phyloP scores from a whole-genome alignment of 345 rosid species.

The Viola odorata region DNA sequence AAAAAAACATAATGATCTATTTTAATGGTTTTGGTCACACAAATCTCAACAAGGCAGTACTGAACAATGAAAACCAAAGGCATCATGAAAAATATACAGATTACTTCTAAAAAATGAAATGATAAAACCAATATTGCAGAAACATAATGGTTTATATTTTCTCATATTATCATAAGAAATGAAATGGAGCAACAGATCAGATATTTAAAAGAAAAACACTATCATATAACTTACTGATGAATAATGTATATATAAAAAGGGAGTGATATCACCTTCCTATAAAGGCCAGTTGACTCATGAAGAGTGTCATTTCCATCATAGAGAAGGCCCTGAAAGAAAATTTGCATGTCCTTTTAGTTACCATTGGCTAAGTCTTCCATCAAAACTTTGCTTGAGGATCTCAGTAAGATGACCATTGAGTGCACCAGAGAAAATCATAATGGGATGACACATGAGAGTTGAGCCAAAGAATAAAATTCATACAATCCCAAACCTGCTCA shows the following conservation, averaged over 20 bases:
- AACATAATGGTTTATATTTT: no score
- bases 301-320: conserved; percentile 62
- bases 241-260: neutral
- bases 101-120: neutral
- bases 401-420: neutral
- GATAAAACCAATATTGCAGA: no score
- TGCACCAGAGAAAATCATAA: no score
- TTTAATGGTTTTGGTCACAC: no score
- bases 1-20: no score
- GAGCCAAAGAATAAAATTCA: no score
- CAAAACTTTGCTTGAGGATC: neutral
- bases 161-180: no score
- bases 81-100: neutral
- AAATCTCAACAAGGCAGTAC: neutral
- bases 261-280: conserved; percentile 37
- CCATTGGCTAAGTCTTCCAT: neutral
- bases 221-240: no score
- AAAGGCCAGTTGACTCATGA: conserved; percentile 83
- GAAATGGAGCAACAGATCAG: no score
- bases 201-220: no score
- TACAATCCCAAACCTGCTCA: no score
- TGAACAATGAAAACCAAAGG: neutral
- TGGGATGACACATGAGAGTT: no score
- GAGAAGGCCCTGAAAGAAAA: conserved; percentile 68
- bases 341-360: neutral